Evolutionary conservation across 805 yeast genomes (phyloP).

Genomic region (Candida berthetii): DNA sequence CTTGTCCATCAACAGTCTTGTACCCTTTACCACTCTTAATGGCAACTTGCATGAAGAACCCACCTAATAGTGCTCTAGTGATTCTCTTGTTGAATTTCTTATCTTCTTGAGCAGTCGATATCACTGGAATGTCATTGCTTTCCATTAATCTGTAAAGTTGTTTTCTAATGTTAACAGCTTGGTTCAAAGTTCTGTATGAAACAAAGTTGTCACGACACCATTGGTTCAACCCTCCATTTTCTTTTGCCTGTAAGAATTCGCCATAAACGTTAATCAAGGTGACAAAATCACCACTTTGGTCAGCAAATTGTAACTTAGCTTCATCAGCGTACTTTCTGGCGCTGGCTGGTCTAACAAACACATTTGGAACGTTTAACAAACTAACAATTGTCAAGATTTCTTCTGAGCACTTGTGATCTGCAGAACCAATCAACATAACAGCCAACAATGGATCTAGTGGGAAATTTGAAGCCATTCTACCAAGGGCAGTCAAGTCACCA

Average conservation of each 20-base stretch:
- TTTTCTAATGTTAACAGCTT: constrained; percentile 81
- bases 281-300: constrained; percentile 92
- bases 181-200: constrained; percentile 73
- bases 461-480: constrained; percentile 85
- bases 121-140: constrained; percentile 65
- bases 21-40: constrained; percentile 88
- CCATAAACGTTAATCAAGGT: constrained; percentile 85
- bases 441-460: constrained; percentile 96
- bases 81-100: constrained; percentile 70
- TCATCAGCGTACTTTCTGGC: constrained; percentile 91
- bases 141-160: constrained; percentile 85
- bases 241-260: constrained; percentile 74
- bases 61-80: constrained; percentile 82
- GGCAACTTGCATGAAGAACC: constrained; percentile 98
- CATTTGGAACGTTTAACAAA: constrained; percentile 85
- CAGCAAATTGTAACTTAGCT: constrained; percentile 80
- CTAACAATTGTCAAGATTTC: constrained; percentile 88
- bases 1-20: constrained; percentile 93
- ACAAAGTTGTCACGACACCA: constrained; percentile 94
- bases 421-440: constrained; percentile 83
- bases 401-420: constrained; percentile 80
- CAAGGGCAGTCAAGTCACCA: constrained; percentile 84
- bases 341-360: constrained; percentile 88
- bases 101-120: constrained; percentile 61
- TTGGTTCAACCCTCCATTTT: constrained; percentile 55